Conservation (phyloP, 208 protist species). For the Strigomonas culicis region DNA sequence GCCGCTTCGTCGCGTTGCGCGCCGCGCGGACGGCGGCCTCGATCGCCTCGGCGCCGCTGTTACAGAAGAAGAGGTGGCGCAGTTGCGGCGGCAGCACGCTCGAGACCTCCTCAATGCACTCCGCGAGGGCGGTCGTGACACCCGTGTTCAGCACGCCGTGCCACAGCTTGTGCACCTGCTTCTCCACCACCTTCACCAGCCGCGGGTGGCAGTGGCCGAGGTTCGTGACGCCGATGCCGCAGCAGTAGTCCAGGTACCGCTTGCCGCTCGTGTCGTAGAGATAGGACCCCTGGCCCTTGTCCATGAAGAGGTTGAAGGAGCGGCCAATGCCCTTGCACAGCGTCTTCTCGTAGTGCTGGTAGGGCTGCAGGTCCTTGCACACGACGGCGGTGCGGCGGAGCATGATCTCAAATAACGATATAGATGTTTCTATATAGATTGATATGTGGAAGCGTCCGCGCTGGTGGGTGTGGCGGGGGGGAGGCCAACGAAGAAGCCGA, state of each 20-base stretch:
- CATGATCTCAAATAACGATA: too few species aligned
- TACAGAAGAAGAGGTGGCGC: neutral
- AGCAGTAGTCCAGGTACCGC: neutral
- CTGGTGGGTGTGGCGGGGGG: too few species aligned
- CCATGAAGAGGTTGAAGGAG: slow-evolving; percentile 2
- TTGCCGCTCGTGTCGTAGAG: neutral
- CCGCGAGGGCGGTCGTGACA: neutral
- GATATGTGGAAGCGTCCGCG: too few species aligned
- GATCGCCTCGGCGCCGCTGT: neutral
- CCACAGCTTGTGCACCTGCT: neutral
- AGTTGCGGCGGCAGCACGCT: neutral
- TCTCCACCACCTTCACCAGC: neutral
- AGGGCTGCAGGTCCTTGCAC: too few species aligned
- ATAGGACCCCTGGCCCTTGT: neutral
- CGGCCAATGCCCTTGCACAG: neutral
- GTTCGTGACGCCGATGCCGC: slow-evolving; percentile 5
- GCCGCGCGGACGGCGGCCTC: neutral
- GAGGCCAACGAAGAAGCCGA: too few species aligned
- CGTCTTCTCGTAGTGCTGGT: neutral
- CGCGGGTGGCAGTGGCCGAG: slow-evolving; percentile 5
- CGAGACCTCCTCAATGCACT: neutral
- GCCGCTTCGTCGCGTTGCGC: neutral
- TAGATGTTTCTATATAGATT: too few species aligned
- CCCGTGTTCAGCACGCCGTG: neutral
- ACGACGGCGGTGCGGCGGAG: too few species aligned